Evolutionary conservation across 148 eudicot species (phyloP), one percentile per base, ranked within the genome.

Genomic region (Fagopyrum tataricum): DNA sequence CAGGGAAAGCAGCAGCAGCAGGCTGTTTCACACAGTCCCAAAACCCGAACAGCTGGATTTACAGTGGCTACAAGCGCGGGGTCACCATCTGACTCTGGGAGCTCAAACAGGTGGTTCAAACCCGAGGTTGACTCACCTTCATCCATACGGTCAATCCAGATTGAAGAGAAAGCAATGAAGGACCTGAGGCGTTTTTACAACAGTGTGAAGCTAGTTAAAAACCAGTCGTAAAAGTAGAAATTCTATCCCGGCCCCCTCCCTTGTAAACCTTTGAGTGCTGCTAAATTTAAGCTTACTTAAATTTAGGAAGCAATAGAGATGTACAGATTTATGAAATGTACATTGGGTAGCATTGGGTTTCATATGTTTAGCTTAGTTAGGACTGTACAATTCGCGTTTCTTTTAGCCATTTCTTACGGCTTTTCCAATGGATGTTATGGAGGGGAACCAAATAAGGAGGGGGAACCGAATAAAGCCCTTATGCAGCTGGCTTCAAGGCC

Each of bases 91-190:
- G 98, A 95, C 42, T 76, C 97, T 20, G 78, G 70, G 26, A 82
- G 78, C 15, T 72, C 75, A 69, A 91, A 79, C 81, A 87, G 93
- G 76, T 95, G 98, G 98, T 95, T 84, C 83, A 95, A 87, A 73
- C 98, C 97, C 0, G 98, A 95, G 76, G 76, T 81, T 41, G 93
- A 91, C 43, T 67, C 89, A 20, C 87, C 96, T 46, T 95, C 98
- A 17, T 86, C 97, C 13, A 76, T 95, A 53, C 98, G 96, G 55
- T 90, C 93, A 9, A 95, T 95, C 74, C 98, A 95, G 82, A 91
- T 88, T 5, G 98, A 91, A 86, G 98, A 91, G 75, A 91, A 72
- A 87, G 98, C 98, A 13, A 90, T 95, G 66, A 95, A 95, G 80
- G 98, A 95, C 77, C 88, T 95, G 46, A 88, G 76, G 80, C 96